Evolutionary conservation across 768 basidiomycete genomes (phyloP), one percentile per base, ranked within the genome.

Genomic region (Suillus spraguei): DNA sequence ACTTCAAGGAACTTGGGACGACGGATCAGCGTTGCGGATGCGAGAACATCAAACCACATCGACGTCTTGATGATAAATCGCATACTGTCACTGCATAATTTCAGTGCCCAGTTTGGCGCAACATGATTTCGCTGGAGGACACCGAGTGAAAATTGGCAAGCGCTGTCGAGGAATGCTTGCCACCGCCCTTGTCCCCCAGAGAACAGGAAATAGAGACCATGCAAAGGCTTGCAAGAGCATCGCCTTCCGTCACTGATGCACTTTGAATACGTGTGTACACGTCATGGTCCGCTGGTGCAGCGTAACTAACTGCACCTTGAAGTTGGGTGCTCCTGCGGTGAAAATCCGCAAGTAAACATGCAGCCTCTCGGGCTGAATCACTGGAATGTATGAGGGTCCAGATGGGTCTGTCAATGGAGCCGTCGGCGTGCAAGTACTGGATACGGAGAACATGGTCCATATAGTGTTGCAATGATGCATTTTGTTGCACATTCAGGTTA

Each of bases 41-140:
- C 91, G 58, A 94, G 81, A 42, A 94, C 92, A 72, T 94, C 92
- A 73, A 94, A 94, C 92, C 92, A 94, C 61, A 94, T 87, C 17
- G 90, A 86, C 36, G 92, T 89, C 74, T 92, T 92, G 76, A 93
- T 83, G 70, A 94, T 87, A 75, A 93, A 93, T 41, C 76, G 84
- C 73, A 78, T 82, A 76, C 79, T 86, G 79, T 79, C 82, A 32
- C 69, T 66, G 67, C 83, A 86, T 17, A 64, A 61, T 36, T 78
- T 63, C 13, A 91, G 79, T 7, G 82, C 81, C 56, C 80, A 78
- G 60, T 78, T 76, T 8, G 83, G 80, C 28, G 80, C 79, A 39
- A 68, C 68, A 6, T 64, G 68, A 17, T 72, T 67, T 63, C 78
- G 69, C 36, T 78, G 66, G 60, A 92, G 80, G n/a, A 88, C 68